These are phyloP conservation scores for Dalechampia spathulata DNA, from an alignment of 441 rosid species.

Conservation along the genomic window DNA sequence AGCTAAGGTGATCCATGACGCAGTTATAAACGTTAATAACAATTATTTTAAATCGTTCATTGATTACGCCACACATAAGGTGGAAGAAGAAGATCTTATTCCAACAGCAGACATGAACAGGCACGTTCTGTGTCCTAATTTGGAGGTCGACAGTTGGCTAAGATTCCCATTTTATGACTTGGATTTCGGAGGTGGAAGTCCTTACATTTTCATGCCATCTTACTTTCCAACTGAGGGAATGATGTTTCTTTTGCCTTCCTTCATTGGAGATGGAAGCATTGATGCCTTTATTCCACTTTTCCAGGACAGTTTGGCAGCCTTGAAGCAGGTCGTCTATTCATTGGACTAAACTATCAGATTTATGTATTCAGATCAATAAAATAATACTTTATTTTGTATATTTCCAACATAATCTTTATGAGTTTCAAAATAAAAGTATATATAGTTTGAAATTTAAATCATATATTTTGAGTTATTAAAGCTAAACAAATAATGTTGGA, in stretches of 20 bases:
- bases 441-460: too few species aligned
- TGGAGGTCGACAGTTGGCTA: slow-evolving; percentile 17
- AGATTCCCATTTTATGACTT: slow-evolving; percentile 12
- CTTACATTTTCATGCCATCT: slow-evolving; percentile 11
- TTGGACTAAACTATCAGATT: neutral
- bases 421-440: too few species aligned
- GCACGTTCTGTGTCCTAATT: slow-evolving; percentile 1
- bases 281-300: slow-evolving; percentile 10
- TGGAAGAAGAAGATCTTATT: neutral
- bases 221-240: slow-evolving; percentile 8
- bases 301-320: neutral
- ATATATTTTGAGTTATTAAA: too few species aligned
- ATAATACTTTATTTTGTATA: too few species aligned
- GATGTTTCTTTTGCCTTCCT: slow-evolving; percentile 11
- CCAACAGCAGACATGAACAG: neutral
- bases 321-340: slow-evolving; percentile 1
- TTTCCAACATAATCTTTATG: too few species aligned
- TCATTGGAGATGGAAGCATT: slow-evolving; percentile 9
- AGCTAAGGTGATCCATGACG: slow-evolving; percentile 6
- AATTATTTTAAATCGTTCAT: slow-evolving; percentile 11
- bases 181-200: slow-evolving; percentile 10
- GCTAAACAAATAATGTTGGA: too few species aligned
- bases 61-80: slow-evolving; percentile 8
- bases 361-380: too few species aligned
- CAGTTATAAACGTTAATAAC: slow-evolving; percentile 3